Evolutionary conservation across 2,329 filamentous ascomycete species (phyloP).

Genomic region (Claviceps sp.): DNA sequence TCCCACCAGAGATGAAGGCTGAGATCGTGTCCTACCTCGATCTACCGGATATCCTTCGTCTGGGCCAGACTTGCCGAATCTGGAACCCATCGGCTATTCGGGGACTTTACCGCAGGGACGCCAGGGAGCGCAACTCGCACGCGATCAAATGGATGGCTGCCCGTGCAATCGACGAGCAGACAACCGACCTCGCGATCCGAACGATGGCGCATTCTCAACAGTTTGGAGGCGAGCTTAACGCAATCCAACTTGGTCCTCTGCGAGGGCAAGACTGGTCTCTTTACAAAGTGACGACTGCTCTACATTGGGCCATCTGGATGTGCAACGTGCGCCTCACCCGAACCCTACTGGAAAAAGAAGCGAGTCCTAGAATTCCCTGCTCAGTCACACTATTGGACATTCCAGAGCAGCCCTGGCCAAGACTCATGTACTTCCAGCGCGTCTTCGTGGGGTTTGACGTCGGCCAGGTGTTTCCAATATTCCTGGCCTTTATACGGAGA

Average conservation of each 20-base stretch:
- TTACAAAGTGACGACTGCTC: background rate
- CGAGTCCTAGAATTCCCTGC: background rate
- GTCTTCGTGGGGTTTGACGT: background rate
- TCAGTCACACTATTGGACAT: background rate
- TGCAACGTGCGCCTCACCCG: background rate
- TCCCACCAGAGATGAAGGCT: conserved; percentile 1
- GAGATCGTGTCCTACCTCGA: background rate
- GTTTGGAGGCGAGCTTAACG: conserved; percentile 1
- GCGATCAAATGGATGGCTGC: conserved; percentile 4
- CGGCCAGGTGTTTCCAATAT: background rate
- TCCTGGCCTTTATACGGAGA: background rate
- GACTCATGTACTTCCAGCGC: background rate
- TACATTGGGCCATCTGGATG: background rate
- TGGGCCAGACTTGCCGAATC: background rate
- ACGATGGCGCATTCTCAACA: background rate
- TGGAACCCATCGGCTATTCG: background rate
- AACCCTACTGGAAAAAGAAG: background rate
- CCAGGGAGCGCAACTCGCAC: background rate
- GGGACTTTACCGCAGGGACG: background rate
- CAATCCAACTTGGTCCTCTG: no score
- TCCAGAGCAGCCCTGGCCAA: background rate
- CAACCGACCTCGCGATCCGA: background rate
- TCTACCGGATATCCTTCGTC: background rate
- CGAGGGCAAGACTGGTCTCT: background rate
- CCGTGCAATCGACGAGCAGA: background rate